Conservation (phyloP, 2,329 filamentous ascomycete species). For the Sporothrix pallida region DNA sequence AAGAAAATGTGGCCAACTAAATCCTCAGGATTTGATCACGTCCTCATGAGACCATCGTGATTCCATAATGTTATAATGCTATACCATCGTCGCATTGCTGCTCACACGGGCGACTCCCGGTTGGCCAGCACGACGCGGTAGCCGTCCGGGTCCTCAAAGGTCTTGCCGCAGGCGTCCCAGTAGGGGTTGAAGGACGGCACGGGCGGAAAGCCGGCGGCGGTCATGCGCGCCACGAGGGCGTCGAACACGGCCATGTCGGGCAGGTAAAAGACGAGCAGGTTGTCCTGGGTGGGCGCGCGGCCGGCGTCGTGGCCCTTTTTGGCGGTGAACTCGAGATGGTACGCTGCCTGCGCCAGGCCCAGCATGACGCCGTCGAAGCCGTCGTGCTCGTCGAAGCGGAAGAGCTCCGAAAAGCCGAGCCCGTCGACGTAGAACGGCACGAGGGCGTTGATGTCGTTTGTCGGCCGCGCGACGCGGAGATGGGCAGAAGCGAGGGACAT, state of each 20-base stretch:
- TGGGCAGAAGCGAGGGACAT: slow-evolving; percentile 39
- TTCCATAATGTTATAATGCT: background rate
- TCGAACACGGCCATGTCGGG: slow-evolving; percentile 43
- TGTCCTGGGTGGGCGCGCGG: slow-evolving; percentile 50
- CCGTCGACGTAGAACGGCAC: slow-evolving; percentile 51
- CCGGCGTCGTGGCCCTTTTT: slow-evolving; percentile 46
- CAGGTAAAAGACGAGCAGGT: slow-evolving; percentile 53
- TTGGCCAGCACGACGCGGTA: slow-evolving; percentile 52
- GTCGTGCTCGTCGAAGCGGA: slow-evolving; percentile 47
- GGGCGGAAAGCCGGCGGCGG: slow-evolving; percentile 44
- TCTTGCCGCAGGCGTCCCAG: slow-evolving; percentile 53
- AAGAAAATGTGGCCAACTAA: too few species aligned
- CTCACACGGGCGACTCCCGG: slow-evolving; percentile 35
- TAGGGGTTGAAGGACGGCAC: slow-evolving; percentile 52
- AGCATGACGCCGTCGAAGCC: slow-evolving; percentile 53
- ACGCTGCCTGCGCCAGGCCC: slow-evolving; percentile 42
- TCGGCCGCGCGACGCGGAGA: slow-evolving; percentile 52
- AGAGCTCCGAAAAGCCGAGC: slow-evolving; percentile 48
- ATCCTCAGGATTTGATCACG: too few species aligned
- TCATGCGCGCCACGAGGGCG: slow-evolving; percentile 46
- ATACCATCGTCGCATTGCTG: background rate
- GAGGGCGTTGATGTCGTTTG: slow-evolving; percentile 47
- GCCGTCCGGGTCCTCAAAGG: slow-evolving; percentile 54
- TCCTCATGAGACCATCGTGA: background rate
- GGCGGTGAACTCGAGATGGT: slow-evolving; percentile 53